Percentiles rank a stretch among this genome's conserved stretches.
phyloP scores from a whole-genome alignment of 495 filamentous ascomycete species.

The Penicillium mononematosum region DNA sequence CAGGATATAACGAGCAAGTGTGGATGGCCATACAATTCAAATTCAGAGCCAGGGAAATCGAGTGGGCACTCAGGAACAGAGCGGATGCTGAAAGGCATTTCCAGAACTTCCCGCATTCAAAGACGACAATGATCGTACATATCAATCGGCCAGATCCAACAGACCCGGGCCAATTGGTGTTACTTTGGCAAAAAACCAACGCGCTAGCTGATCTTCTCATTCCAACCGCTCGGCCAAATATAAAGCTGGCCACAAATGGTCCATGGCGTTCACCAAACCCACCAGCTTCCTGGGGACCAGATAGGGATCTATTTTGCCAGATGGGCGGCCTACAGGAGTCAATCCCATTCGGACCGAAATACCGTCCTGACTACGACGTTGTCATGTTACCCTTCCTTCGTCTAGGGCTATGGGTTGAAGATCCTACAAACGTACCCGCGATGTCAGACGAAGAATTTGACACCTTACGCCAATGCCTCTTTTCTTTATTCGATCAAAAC shows the following conservation, averaged over 20 bases:
- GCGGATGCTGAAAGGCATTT: not conserved
- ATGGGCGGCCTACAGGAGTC: not conserved
- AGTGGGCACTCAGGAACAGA: not conserved
- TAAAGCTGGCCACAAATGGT: not conserved
- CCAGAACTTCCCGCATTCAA: conserved; percentile 1
- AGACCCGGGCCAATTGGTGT: conserved; percentile 1
- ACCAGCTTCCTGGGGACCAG: not conserved
- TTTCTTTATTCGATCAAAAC: not conserved
- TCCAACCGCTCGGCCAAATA: not conserved
- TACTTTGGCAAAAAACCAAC: not conserved
- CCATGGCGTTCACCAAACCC: not conserved
- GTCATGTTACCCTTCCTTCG: not conserved
- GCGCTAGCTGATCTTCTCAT: not conserved
- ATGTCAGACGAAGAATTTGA: not conserved
- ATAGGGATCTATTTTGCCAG: not conserved
- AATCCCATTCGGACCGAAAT: not conserved
- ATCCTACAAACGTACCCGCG: not conserved
- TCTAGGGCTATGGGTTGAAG: not conserved
- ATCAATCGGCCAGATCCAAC: not conserved
- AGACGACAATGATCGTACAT: not conserved
- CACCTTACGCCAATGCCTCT: not conserved
- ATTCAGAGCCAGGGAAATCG: not conserved
- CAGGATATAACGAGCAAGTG: not conserved
- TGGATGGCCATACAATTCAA: not conserved
- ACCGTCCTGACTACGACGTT: not conserved